Percentiles rank a stretch among this genome's conserved stretches.
phyloP scores from a whole-genome alignment of 169 alveolate genomes.

The Plasmodium relictum region DNA sequence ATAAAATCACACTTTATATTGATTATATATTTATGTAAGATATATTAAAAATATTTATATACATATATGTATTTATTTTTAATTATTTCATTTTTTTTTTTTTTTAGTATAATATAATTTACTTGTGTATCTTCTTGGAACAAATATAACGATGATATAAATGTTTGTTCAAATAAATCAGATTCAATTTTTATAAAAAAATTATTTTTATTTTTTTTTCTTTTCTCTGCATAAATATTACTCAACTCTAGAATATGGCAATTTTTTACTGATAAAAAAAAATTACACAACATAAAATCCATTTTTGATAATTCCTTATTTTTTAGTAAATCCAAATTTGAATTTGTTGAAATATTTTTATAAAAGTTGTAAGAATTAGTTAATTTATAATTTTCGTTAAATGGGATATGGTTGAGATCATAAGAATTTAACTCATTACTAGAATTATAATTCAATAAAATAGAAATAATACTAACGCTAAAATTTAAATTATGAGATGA shows the following conservation, averaged over 20 bases:
- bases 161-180: not conserved
- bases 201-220: slow-evolving; percentile 30
- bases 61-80: not conserved
- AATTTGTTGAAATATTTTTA: not conserved
- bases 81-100: not conserved
- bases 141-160: slow-evolving; percentile 20
- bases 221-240: slow-evolving; percentile 62
- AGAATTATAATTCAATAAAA: slow-evolving; percentile 2
- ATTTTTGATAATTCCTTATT: not conserved
- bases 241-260: slow-evolving; percentile 67
- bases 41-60: not conserved
- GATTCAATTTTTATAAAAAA: slow-evolving; percentile 60
- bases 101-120: not conserved
- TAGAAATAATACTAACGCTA: slow-evolving; percentile 32
- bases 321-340: not conserved
- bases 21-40: not conserved
- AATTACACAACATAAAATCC: not conserved
- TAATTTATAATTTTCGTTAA: not conserved
- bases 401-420: not conserved
- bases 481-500: slow-evolving; percentile 6
- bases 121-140: slow-evolving; percentile 49
- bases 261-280: slow-evolving; percentile 35
- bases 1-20: not conserved
- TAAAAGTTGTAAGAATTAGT: not conserved
- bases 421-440: not conserved